Percentiles rank a stretch among this genome's conserved stretches.
Evolutionary conservation across 2,329 filamentous ascomycete genomes (phyloP).

Genomic region (Talaromyces verruculosus): DNA sequence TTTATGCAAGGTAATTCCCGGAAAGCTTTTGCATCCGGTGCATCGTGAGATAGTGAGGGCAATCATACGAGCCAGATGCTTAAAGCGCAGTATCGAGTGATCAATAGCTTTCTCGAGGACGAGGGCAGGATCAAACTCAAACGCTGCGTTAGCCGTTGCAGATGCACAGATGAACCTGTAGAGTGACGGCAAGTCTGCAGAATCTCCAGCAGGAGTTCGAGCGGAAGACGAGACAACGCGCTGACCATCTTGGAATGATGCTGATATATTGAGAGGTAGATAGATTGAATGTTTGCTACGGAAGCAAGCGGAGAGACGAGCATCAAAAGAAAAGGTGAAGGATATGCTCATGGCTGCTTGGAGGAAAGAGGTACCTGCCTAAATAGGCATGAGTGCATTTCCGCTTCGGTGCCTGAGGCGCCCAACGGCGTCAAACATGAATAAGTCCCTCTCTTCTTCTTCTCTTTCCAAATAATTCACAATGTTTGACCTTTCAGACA

Average conservation of each 20-base stretch:
- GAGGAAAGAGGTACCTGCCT: too few relatives aligned
- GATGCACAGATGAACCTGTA: not conserved
- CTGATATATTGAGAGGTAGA: too few relatives aligned
- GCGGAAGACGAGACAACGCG: too few relatives aligned
- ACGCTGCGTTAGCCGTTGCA: not conserved
- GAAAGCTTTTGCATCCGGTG: not conserved
- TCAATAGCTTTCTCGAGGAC: not conserved
- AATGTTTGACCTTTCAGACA: not conserved
- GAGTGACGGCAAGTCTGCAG: not conserved
- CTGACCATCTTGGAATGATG: too few relatives aligned
- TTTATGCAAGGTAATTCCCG: not conserved
- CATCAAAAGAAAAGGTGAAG: too few relatives aligned
- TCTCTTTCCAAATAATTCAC: not conserved
- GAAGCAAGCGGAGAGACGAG: too few relatives aligned
- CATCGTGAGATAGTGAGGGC: not conserved
- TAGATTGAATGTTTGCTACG: too few relatives aligned
- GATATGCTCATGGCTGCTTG: too few relatives aligned
- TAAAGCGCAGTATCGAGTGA: not conserved
- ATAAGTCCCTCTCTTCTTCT: too few relatives aligned
- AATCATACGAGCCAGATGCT: not conserved
- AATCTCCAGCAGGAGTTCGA: not conserved
- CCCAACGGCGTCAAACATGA: too few relatives aligned
- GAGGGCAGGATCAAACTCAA: not conserved
- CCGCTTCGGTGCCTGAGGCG: too few relatives aligned
- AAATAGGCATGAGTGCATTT: too few relatives aligned